Conservation (phyloP, 805 yeast genomes). For the Schizosaccharomyces octosporus region DNA sequence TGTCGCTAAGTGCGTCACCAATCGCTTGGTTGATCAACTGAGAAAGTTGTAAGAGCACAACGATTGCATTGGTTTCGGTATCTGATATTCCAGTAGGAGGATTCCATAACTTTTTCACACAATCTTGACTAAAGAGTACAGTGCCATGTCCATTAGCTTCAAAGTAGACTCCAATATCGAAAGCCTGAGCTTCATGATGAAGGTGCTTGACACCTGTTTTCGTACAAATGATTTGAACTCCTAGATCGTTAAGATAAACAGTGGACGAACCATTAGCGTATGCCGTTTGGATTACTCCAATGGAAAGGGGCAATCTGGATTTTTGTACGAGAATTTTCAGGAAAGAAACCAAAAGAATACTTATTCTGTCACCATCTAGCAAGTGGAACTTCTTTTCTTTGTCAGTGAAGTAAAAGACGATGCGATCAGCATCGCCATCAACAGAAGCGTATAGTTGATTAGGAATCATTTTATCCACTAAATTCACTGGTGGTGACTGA, state of each 20-base stretch:
- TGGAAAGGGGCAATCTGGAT: slow-evolving; percentile 17
- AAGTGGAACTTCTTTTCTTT: slow-evolving; percentile 14
- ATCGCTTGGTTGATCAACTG: slow-evolving; percentile 80
- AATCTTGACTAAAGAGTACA: slow-evolving; percentile 44
- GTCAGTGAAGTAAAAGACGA: slow-evolving; percentile 37
- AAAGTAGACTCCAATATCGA: slow-evolving; percentile 79
- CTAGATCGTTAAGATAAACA: slow-evolving; percentile 34
- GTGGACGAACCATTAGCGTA: slow-evolving; percentile 92
- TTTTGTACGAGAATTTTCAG: slow-evolving; percentile 27
- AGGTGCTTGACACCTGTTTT: slow-evolving; percentile 92
- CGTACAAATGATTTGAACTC: slow-evolving; percentile 62
- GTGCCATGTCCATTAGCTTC: slow-evolving; percentile 99
- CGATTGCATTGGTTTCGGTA: slow-evolving; percentile 24
- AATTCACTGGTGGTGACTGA: slow-evolving; percentile 48
- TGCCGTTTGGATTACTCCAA: slow-evolving; percentile 91
- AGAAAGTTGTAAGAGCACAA: slow-evolving; percentile 33
- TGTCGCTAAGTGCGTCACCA: slow-evolving; percentile 94
- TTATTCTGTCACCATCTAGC: slow-evolving; percentile 82
- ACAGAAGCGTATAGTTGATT: slow-evolving; percentile 48
- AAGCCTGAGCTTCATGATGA: slow-evolving; percentile 65
- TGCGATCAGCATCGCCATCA: slow-evolving; percentile 94
- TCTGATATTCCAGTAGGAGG: slow-evolving; percentile 16
- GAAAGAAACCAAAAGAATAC: slow-evolving; percentile 55
- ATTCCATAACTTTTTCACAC: slow-evolving; percentile 16
- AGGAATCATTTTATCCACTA: slow-evolving; percentile 18